Conservation (phyloP, 495 filamentous ascomycete genomes). For the Penicillium coprophilum region DNA sequence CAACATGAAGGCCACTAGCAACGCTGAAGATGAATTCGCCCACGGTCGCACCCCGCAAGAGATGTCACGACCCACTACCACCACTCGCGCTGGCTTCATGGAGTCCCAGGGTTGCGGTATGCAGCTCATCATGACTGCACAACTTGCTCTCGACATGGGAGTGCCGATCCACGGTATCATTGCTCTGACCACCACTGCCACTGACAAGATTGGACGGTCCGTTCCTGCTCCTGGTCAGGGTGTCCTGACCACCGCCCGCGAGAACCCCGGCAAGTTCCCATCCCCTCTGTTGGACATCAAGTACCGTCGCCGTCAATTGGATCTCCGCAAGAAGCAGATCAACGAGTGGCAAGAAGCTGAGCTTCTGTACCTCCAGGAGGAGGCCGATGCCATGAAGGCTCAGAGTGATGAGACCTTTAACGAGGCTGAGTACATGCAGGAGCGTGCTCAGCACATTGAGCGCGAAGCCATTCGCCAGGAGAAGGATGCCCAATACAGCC, state of each 20-base stretch:
- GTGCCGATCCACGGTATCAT: slow-evolving; percentile 96
- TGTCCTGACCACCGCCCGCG: slow-evolving; percentile 95
- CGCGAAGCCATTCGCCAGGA: slow-evolving; percentile 86
- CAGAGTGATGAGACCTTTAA: slow-evolving; percentile 65
- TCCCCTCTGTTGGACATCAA: slow-evolving; percentile 95
- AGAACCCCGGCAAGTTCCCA: slow-evolving; percentile 85
- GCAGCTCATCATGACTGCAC: slow-evolving; percentile 97
- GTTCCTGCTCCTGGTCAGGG: slow-evolving; percentile 95
- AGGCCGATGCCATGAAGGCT: slow-evolving; percentile 86
- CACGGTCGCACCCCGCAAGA: slow-evolving; percentile 93
- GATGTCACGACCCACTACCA: slow-evolving; percentile 97
- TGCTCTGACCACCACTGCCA: slow-evolving; percentile 93
- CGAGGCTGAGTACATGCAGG: slow-evolving; percentile 80
- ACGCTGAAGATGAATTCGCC: slow-evolving; percentile 91
- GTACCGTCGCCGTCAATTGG: slow-evolving; percentile 91
- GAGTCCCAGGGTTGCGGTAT: slow-evolving; percentile 98
- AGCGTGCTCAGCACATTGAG: slow-evolving; percentile 82
- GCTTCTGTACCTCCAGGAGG: slow-evolving; percentile 86
- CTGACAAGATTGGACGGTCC: slow-evolving; percentile 97
- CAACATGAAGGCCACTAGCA: slow-evolving; percentile 99
- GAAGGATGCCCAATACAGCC: slow-evolving; percentile 84
- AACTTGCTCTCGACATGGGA: slow-evolving; percentile 96
- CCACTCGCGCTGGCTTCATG: slow-evolving; percentile 97
- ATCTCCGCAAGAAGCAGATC: slow-evolving; percentile 86
- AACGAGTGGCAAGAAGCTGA: slow-evolving; percentile 95